Evolutionary conservation across 2,329 filamentous ascomycete genomes (phyloP), one percentile per base, ranked within the genome.

Genomic region (Penicillium sp.): DNA sequence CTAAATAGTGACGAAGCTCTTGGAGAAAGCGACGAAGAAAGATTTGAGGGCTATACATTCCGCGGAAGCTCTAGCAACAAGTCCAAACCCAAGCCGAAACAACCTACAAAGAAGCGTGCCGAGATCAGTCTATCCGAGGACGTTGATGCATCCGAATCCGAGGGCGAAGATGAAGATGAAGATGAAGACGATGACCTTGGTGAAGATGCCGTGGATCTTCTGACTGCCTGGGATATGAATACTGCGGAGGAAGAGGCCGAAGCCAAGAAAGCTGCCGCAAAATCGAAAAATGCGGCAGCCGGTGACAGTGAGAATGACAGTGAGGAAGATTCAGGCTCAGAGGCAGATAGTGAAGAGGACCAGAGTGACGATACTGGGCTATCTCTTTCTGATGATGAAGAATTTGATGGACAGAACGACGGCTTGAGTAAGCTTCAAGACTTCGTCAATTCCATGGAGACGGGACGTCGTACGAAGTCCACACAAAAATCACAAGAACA

Each of bases 11-110:
- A 90, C 70, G 91, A 96, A 68, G 93, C 93, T 2, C 91, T 96
- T 80, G 90, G 91, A 3, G 88, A 90, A 63, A 95, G 90, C 67
- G 93, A 96, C 68, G 88, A 95, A 68, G 93, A 96, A 70, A 84
- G 83, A 61, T 96, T 96, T 63, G 86, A 91, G 62, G 90, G 86
- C 11, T 96, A 88, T 67, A 84, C 83, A 4, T 90, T 90, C 68
- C 80, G 85, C 33, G 86, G 86, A 31, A 85, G 82, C 63, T 81
- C 81, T n/a, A 71, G 72, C 31, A 71, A 61, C 51, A 73, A 74
- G 31, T 66, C 70, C 45, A 77, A 74, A 61, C 66, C 68, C 58
- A 77, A 72, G 50, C 64, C 69, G 57, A 71, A 68, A 52, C 56
- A 51, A 57, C 62, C 67, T 50, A 45, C 50, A 22, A 73, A 70